Conservation (phyloP, 805 yeast species). For the Danielia reshetovae region DNA sequence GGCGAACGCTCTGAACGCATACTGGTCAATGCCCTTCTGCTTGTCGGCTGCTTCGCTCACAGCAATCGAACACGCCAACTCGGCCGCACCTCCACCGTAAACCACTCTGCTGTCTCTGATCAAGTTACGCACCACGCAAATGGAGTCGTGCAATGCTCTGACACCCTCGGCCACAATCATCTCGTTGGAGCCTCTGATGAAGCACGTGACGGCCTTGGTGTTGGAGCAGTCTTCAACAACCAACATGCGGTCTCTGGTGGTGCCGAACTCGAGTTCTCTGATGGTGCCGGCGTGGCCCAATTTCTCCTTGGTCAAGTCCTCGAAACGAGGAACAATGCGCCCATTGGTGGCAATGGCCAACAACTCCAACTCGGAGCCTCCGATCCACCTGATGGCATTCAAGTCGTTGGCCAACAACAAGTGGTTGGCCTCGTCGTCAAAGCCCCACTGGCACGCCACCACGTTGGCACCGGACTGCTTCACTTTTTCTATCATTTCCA, state of each 20-base stretch:
- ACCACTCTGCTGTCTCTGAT: constrained; percentile 89
- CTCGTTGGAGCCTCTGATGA: constrained; percentile 92
- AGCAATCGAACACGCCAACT: constrained; percentile 86
- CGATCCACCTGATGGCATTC: constrained; percentile 99
- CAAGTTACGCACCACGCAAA: constrained; percentile 95
- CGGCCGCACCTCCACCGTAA: constrained; percentile 99
- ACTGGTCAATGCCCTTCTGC: constrained; percentile 94
- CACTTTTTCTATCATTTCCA: constrained; percentile 82
- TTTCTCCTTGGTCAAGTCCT: constrained; percentile 77
- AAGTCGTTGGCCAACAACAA: constrained; percentile 79
- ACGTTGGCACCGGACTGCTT: constrained; percentile 91
- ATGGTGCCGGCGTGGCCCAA: constrained; percentile 86
- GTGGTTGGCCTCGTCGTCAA: constrained; percentile 98
- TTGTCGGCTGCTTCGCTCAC: constrained; percentile 89
- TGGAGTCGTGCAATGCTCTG: constrained; percentile 93
- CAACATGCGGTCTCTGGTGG: constrained; percentile 93
- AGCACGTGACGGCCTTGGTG: constrained; percentile 85
- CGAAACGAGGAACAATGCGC: constrained; percentile 94
- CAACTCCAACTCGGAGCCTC: constrained; percentile 93
- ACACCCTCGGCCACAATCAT: constrained; percentile 98
- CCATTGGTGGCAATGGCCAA: constrained; percentile 98
- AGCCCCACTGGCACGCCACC: constrained; percentile 99
- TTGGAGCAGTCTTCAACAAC: constrained; percentile 88
- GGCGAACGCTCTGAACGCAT: constrained; percentile 94
- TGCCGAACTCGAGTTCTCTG: constrained; percentile 89